Evolutionary conservation across 2,329 filamentous ascomycete species (phyloP).

Genomic region (Fusarium devonianum): DNA sequence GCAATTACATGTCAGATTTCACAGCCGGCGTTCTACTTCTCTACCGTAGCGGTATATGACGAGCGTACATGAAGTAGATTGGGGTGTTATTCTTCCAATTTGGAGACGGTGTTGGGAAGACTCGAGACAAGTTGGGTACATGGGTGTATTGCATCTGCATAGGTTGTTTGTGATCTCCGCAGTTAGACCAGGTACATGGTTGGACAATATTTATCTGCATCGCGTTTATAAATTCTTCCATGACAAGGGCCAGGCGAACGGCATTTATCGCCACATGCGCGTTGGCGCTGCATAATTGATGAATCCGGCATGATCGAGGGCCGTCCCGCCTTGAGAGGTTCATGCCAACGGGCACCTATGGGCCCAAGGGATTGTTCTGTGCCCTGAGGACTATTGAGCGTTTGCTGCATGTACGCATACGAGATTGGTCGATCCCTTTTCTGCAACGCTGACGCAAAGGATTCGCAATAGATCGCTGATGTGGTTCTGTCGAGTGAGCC

Average conservation of each 20-base stretch:
- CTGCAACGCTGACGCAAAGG: too few species aligned
- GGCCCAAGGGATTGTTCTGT: constrained; percentile 6
- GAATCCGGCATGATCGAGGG: neutral
- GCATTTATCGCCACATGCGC: constrained; percentile 1
- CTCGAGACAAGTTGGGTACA: constrained; percentile 22
- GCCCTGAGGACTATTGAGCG: too few species aligned
- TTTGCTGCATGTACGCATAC: too few species aligned
- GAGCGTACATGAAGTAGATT: constrained; percentile 38
- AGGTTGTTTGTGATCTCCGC: constrained; percentile 26
- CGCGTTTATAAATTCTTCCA: neutral
- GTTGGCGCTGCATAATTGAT: neutral
- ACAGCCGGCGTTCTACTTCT: constrained; percentile 34
- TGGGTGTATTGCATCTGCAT: constrained; percentile 29
- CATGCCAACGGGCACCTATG: too few species aligned
- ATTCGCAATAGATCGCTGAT: too few species aligned
- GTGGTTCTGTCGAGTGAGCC: too few species aligned
- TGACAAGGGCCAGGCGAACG: constrained; percentile 1
- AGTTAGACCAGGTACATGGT: constrained; percentile 2
- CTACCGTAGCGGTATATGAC: constrained; percentile 28
- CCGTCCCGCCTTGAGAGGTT: too few species aligned
- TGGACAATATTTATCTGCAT: constrained; percentile 9
- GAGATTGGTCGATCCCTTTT: too few species aligned
- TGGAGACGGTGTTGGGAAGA: constrained; percentile 29
- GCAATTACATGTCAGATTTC: constrained; percentile 35
- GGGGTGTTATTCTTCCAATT: constrained; percentile 24